Evolutionary conservation across 768 basidiomycete species (phyloP).

Genomic region (Psilocybe tampanensis): DNA sequence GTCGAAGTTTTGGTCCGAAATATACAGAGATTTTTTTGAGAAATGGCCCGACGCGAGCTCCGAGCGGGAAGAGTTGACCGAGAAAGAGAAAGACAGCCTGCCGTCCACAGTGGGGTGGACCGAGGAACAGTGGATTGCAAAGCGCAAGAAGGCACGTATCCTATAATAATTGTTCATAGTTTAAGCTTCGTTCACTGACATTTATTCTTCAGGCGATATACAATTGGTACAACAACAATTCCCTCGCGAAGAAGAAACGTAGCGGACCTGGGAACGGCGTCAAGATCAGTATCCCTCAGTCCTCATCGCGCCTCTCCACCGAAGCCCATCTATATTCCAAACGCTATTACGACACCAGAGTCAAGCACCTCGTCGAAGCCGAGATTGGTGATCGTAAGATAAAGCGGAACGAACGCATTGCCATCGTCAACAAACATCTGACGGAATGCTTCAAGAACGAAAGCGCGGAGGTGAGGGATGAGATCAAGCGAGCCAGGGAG

Average conservation of each 20-base stretch:
- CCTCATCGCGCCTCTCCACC: neutral
- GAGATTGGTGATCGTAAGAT: neutral
- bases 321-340: neutral
- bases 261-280: neutral
- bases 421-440: neutral
- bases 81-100: too few species aligned
- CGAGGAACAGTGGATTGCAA: too few species aligned
- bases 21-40: constrained; percentile 2
- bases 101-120: too few species aligned
- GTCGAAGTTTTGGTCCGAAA: neutral
- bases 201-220: neutral
- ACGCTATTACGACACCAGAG: neutral
- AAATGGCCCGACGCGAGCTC: constrained; percentile 5
- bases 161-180: too few species aligned
- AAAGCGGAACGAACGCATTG: neutral
- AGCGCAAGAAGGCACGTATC: too few species aligned
- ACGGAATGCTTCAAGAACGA: neutral
- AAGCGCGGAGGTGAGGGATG: neutral
- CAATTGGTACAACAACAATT: constrained; percentile 10
- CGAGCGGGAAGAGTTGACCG: too few species aligned
- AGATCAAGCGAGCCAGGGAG: neutral
- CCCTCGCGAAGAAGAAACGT: neutral
- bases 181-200: too few species aligned
- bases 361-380: neutral
- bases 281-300: neutral